phyloP scores from a whole-genome alignment of 2,329 filamentous ascomycete species.

The Phaeosphaeriaceae sp. region DNA sequence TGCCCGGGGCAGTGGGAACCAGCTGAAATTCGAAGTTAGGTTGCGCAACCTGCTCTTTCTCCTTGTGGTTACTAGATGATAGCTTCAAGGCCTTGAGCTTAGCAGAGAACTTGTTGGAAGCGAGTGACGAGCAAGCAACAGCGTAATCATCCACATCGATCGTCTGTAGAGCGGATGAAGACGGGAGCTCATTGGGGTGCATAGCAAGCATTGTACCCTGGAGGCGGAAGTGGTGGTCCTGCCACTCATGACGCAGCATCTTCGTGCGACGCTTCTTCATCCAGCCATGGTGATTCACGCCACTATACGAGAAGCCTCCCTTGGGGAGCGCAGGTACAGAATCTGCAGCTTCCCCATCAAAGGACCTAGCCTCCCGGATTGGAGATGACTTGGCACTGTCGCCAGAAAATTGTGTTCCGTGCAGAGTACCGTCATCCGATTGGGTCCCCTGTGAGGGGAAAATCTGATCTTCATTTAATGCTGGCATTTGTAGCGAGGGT shows the following conservation, averaged over 20 bases:
- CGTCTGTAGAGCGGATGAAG: conserved; percentile 74
- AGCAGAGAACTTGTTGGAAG: conserved; percentile 81
- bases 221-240: conserved; percentile 88
- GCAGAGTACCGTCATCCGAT: conserved; percentile 45
- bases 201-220: conserved; percentile 68
- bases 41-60: conserved; percentile 63
- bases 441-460: conserved; percentile 45
- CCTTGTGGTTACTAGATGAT: conserved; percentile 55
- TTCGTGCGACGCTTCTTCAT: conserved; percentile 94
- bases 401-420: conserved; percentile 43
- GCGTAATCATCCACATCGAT: conserved; percentile 90
- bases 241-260: conserved; percentile 91
- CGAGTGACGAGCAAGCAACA: conserved; percentile 80
- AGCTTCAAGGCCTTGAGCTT: conserved; percentile 81
- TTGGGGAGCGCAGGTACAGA: conserved; percentile 42
- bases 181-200: conserved; percentile 62
- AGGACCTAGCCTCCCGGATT: conserved; percentile 34
- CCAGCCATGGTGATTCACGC: conserved; percentile 77
- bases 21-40: conserved; percentile 83
- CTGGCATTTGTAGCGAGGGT: conserved; percentile 73
- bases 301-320: conserved; percentile 49
- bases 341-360: conserved; percentile 25
- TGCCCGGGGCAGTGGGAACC: conserved; percentile 68
- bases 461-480: conserved; percentile 69
- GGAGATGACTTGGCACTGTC: conserved; percentile 43